Conservation (phyloP, 352 stramenopile genomes). For the Phytopythium mirpurense region DNA sequence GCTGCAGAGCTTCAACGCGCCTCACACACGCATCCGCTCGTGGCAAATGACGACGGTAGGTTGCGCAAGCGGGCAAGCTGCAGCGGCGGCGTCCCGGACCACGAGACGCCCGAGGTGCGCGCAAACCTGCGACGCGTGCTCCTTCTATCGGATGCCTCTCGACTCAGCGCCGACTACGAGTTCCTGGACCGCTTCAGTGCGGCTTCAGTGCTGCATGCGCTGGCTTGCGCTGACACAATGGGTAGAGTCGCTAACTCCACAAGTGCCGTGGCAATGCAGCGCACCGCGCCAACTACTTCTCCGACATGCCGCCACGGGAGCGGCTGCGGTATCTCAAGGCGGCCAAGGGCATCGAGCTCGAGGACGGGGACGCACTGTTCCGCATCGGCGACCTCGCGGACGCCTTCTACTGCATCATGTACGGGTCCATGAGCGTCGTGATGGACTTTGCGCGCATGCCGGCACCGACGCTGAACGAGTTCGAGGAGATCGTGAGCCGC, state of each 20-base stretch:
- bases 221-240: no score
- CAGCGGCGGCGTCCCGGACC: slow-evolving; percentile 17
- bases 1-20: no score
- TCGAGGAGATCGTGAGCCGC: slow-evolving; percentile 70
- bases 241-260: no score
- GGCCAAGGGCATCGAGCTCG: slow-evolving; percentile 57
- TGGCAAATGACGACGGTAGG: not conserved
- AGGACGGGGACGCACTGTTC: slow-evolving; percentile 62
- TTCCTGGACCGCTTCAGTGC: slow-evolving; percentile 62
- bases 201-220: not conserved
- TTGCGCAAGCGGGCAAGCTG: slow-evolving; percentile 17
- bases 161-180: slow-evolving; percentile 53
- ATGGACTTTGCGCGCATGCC: slow-evolving; percentile 69
- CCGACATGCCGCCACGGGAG: slow-evolving; percentile 43
- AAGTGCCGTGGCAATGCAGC: slow-evolving; percentile 29
- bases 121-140: slow-evolving; percentile 38
- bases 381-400: slow-evolving; percentile 63
- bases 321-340: slow-evolving; percentile 56
- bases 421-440: slow-evolving; percentile 64
- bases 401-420: slow-evolving; percentile 76
- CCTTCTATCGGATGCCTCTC: slow-evolving; percentile 30
- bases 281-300: slow-evolving; percentile 59
- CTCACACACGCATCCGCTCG: no score
- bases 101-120: slow-evolving; percentile 34
- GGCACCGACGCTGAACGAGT: slow-evolving; percentile 57